Evolutionary conservation across 2,329 filamentous ascomycete species (phyloP), one percentile per base, ranked within the genome.

Genomic region (Paraconiothyrium sp.): DNA sequence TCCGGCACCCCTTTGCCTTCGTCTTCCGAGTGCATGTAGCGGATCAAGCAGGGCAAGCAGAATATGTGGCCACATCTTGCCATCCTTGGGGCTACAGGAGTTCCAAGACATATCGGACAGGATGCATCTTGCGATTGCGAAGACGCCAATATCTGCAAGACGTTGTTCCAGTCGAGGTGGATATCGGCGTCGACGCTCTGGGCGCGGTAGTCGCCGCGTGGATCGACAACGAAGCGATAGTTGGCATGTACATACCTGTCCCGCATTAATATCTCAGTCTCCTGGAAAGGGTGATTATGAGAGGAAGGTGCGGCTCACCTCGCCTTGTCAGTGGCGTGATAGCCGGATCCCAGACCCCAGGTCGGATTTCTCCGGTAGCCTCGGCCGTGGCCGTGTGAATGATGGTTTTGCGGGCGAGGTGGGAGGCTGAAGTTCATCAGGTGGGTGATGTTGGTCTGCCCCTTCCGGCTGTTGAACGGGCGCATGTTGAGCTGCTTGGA

Each of bases 31-130:
- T 97, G 92, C 93, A 99, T 97, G 77, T 96, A 99, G 54, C 95
- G 90, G 65, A 98, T 92, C 63, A 98, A 81, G 76, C 95, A 99
- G 6, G 95, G 90, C 37, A 98, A 83, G 76, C 95, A 99, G 77
- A 97, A 98, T 13, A 99, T 97, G 76, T 99, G 95, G 1, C 95
- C 95, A 73, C 95, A 99, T 74, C 90, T 94, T 46, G 95, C 94
- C 94, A 99, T 99, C 59, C 95, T 89, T 35, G 95, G 94, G 8
- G 95, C 95, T 20, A 97, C 92, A 1, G 95, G 95, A 58, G 92
- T 92, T 1, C 92, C 97, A 32, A 99, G 86, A 74, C 95, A 99
- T 58, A 99, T 99, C 0, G 95, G 95, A 76, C 95, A 99, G 24
- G 92, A 93, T 2, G 94, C 88, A 47, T 89, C 85, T 79, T 99